phyloP scores from a whole-genome alignment of 2,329 filamentous ascomycete genomes.

The Botrytis paeoniae region DNA sequence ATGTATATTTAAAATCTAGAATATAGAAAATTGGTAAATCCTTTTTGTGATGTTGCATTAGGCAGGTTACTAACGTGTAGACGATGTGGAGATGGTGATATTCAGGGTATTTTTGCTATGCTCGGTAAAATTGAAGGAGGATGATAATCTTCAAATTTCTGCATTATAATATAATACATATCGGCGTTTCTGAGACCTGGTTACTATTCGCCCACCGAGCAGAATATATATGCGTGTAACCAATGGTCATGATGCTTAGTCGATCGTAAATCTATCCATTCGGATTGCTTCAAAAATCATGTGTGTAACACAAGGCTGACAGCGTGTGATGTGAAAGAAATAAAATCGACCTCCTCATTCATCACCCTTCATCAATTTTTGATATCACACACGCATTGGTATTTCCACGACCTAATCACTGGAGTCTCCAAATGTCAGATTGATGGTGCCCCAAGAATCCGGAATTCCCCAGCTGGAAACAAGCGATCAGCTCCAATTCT shows the following conservation, averaged over 20 bases:
- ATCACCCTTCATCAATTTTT: not conserved
- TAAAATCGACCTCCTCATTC: not conserved
- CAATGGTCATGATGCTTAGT: not conserved
- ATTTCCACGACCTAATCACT: not conserved
- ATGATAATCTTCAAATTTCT: not conserved
- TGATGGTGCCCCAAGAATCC: not conserved
- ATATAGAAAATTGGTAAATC: not conserved
- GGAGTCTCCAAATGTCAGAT: not conserved
- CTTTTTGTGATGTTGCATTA: constrained; percentile 8
- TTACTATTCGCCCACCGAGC: not conserved
- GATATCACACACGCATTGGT: not conserved
- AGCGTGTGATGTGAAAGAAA: not conserved
- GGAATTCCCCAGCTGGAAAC: constrained; percentile 7
- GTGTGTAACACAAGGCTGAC: constrained; percentile 6
- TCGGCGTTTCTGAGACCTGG: not conserved
- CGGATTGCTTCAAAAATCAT: not conserved
- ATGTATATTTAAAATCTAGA: not conserved
- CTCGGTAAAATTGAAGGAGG: constrained; percentile 7
- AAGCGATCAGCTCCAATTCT: constrained; percentile 13
- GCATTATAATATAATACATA: not conserved
- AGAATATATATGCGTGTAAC: not conserved
- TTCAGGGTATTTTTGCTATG: not conserved
- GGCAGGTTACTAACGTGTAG: not conserved
- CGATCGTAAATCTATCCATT: not conserved
- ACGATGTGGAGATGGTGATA: not conserved